Conservation (phyloP, 306 rosid species). For the Vigna unguiculata region DNA sequence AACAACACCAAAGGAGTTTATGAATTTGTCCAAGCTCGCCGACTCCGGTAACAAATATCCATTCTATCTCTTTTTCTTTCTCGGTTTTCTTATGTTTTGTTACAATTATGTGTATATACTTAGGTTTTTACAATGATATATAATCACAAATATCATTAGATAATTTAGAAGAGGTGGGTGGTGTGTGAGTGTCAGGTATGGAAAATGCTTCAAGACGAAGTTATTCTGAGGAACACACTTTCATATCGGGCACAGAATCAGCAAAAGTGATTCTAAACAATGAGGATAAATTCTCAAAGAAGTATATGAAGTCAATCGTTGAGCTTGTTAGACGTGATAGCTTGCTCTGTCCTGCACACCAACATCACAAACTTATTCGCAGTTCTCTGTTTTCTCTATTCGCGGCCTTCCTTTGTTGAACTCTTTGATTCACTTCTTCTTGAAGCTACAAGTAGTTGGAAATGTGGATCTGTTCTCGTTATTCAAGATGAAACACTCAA, state of each 20-base stretch:
- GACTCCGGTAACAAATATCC: conserved; percentile 68
- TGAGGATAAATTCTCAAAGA: conserved; percentile 72
- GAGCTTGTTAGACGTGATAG: conserved; percentile 72
- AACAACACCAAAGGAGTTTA: conserved; percentile 72
- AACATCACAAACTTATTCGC: conserved; percentile 76
- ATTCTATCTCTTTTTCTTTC: too few species aligned
- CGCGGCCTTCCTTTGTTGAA: conserved; percentile 57
- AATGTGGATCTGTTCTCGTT: conserved; percentile 49
- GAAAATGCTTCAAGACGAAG: conserved; percentile 76
- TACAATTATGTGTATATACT: too few species aligned
- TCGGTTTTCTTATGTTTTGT: too few species aligned
- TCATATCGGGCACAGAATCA: conserved; percentile 67
- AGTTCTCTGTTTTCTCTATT: conserved; percentile 56
- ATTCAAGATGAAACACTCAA: conserved; percentile 73
- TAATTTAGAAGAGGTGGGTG: too few species aligned
- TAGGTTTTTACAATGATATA: too few species aligned
- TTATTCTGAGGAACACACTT: conserved; percentile 74
- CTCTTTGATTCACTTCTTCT: conserved; percentile 62
- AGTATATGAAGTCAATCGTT: conserved; percentile 67
- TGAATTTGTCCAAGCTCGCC: conserved; percentile 75
- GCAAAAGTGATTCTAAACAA: conserved; percentile 70
- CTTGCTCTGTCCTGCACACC: conserved; percentile 65
- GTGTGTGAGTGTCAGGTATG: too few species aligned
- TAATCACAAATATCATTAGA: too few species aligned
- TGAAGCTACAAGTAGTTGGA: conserved; percentile 61